phyloP scores from a whole-genome alignment of 371 early-diverging fungal genomes.

The Apophysomyces sp. region DNA sequence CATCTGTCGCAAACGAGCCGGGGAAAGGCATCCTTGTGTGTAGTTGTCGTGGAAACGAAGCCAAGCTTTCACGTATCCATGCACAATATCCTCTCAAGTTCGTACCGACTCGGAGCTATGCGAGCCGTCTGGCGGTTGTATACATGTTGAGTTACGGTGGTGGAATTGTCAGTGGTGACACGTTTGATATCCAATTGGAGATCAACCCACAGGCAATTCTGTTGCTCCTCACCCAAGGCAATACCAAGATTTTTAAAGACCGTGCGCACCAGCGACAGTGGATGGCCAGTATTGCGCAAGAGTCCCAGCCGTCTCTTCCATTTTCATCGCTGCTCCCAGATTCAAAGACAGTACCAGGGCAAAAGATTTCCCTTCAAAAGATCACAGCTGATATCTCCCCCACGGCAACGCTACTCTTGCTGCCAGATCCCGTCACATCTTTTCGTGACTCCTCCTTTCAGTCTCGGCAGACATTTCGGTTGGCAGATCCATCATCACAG shows the following conservation, averaged over 20 bases:
- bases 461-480: conserved; percentile 58
- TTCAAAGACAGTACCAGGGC: neutral
- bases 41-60: conserved; percentile 22
- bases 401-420: conserved; percentile 46
- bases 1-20: conserved; percentile 26
- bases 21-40: conserved; percentile 42
- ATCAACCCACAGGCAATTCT: conserved; percentile 52
- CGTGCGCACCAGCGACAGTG: conserved; percentile 23
- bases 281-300: conserved; percentile 15
- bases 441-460: conserved; percentile 62
- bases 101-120: conserved; percentile 41
- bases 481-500: conserved; percentile 46
- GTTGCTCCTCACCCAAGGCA: conserved; percentile 74
- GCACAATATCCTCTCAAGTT: conserved; percentile 54
- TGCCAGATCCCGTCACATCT: conserved; percentile 81
- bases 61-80: conserved; percentile 41
- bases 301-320: conserved; percentile 10
- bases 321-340: neutral
- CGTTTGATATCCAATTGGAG: conserved; percentile 46
- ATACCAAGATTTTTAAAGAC: conserved; percentile 72
- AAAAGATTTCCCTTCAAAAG: conserved; percentile 40
- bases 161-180: conserved; percentile 76
- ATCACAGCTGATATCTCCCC: conserved; percentile 36
- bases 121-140: conserved; percentile 39
- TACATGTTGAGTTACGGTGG: conserved; percentile 77